phyloP scores from a whole-genome alignment of 1,139 yeast species.

The Wickerhamomyces sp. region DNA sequence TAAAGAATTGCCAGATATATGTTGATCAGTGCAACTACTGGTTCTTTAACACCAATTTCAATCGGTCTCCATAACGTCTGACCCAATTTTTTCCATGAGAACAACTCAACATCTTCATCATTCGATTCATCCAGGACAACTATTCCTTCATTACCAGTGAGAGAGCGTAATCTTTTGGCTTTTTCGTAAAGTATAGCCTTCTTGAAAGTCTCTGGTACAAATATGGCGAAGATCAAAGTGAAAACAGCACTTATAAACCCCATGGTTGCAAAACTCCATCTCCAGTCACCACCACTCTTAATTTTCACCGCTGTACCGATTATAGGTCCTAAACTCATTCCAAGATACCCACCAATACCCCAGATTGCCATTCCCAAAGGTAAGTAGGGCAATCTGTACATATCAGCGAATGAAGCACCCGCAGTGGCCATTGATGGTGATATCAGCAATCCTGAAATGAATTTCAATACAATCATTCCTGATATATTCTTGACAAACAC shows the following conservation, averaged over 20 bases:
- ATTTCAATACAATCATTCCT: constrained; percentile 47
- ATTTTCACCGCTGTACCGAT: constrained; percentile 45
- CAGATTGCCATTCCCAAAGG: constrained; percentile 40
- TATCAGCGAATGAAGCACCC: constrained; percentile 52
- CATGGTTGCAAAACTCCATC: constrained; percentile 43
- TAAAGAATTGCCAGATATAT: constrained; percentile 49
- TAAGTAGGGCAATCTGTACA: constrained; percentile 38
- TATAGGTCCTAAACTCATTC: constrained; percentile 64
- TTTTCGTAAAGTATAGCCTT: constrained; percentile 38
- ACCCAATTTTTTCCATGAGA: constrained; percentile 26
- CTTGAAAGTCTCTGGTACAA: constrained; percentile 48
- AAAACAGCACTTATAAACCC: constrained; percentile 35
- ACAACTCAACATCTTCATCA: constrained; percentile 28
- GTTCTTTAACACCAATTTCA: constrained; percentile 38
- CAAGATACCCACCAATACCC: constrained; percentile 51
- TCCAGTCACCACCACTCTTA: constrained; percentile 38
- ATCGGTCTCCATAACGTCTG: constrained; percentile 48
- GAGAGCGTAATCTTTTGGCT: constrained; percentile 41
- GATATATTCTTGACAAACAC: constrained; percentile 51
- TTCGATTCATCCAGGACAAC: too few species aligned
- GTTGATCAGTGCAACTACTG: constrained; percentile 42
- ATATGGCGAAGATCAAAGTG: constrained; percentile 29
- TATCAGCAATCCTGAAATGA: constrained; percentile 48
- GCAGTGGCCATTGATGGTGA: constrained; percentile 59
- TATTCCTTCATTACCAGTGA: constrained; percentile 40